These are phyloP conservation scores for Furcasterigmium sp. DNA, from an alignment of 2,329 filamentous ascomycete genomes.

Conservation along the genomic window DNA sequence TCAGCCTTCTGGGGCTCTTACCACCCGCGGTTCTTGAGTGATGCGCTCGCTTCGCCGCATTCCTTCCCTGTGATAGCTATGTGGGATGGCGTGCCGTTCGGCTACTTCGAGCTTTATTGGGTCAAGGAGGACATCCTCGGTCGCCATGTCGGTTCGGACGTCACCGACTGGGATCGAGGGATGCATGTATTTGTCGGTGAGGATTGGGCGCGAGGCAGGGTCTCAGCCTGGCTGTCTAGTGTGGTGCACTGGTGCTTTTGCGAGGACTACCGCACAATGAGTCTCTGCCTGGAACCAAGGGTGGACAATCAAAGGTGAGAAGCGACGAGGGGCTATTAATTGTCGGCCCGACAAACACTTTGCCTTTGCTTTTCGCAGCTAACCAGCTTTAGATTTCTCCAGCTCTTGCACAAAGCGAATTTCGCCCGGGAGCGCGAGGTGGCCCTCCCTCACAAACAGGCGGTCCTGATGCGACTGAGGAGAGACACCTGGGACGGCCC, in stretches of 20 bases:
- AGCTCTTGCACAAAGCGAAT: constrained; percentile 67
- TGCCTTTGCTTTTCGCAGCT: not conserved
- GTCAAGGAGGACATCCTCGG: constrained; percentile 86
- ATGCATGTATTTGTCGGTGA: constrained; percentile 88
- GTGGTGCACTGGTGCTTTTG: constrained; percentile 82
- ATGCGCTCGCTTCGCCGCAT: constrained; percentile 61
- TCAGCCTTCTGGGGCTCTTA: constrained; percentile 76
- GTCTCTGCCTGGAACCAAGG: constrained; percentile 80
- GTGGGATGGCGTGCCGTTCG: constrained; percentile 94
- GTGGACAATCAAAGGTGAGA: constrained; percentile 84
- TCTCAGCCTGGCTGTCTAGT: constrained; percentile 76
- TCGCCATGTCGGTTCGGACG: constrained; percentile 57
- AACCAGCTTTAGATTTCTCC: constrained; percentile 23
- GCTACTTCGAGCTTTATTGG: constrained; percentile 98
- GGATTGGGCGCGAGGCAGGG: constrained; percentile 81
- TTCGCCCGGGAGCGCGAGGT: constrained; percentile 87
- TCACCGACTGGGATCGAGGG: constrained; percentile 79
- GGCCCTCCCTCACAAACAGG: constrained; percentile 86
- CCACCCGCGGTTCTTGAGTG: constrained; percentile 60
- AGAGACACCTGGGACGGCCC: constrained; percentile 78
- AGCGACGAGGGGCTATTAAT: too few species aligned
- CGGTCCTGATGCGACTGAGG: constrained; percentile 75
- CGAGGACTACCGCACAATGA: constrained; percentile 74
- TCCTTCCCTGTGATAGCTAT: constrained; percentile 88
- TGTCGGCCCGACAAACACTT: too few species aligned